A percentile compares a stretch with the other conserved stretches of the same genome.
These are phyloP conservation scores for Nicotiana tomentosiformis DNA, from an alignment of 257 asterid species.

Conservation along the genomic window DNA sequence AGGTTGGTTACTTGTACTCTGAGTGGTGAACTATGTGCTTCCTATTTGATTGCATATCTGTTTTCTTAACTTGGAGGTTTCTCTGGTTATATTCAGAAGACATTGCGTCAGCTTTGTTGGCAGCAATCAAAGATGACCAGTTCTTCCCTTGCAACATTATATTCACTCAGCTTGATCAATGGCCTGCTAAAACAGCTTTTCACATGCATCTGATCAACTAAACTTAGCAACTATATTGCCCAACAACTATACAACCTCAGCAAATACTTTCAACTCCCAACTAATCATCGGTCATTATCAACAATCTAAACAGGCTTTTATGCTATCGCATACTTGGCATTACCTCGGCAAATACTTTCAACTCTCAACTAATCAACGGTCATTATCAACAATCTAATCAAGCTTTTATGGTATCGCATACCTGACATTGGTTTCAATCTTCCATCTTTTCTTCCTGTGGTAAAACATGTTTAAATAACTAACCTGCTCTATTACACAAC, in stretches of 20 bases:
- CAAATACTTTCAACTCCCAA: conserved; percentile 84
- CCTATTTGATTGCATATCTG: conserved; percentile 35
- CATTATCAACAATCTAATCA: conserved; percentile 91
- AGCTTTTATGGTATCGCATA: conserved; percentile 85
- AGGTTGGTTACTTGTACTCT: conserved; percentile 48
- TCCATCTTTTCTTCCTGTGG: conserved; percentile 10
- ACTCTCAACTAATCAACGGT: conserved; percentile 87
- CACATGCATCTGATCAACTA: conserved; percentile 94
- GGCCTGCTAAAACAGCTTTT: conserved; percentile 89
- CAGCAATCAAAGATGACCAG: conserved; percentile 97
- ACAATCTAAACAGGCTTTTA: conserved; percentile 86
- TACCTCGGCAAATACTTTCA: conserved; percentile 85
- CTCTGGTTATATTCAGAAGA: conserved; percentile 95
- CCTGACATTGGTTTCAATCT: conserved; percentile 46
- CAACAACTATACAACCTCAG: conserved; percentile 94
- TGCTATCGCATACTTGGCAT: conserved; percentile 52
- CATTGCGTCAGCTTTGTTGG: conserved; percentile 90
- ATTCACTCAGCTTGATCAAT: conserved; percentile 50
- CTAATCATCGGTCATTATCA: conserved; percentile 90
- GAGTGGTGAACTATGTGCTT: conserved; percentile 25
- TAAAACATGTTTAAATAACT: background rate
- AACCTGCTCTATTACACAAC: background rate
- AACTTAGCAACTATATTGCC: conserved; percentile 82
- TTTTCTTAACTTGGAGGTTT: conserved; percentile 86
- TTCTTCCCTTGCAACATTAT: conserved; percentile 83